phyloP scores from a whole-genome alignment of 2,329 filamentous ascomycete species.

The Parasarocladium wereldwijsianum region DNA sequence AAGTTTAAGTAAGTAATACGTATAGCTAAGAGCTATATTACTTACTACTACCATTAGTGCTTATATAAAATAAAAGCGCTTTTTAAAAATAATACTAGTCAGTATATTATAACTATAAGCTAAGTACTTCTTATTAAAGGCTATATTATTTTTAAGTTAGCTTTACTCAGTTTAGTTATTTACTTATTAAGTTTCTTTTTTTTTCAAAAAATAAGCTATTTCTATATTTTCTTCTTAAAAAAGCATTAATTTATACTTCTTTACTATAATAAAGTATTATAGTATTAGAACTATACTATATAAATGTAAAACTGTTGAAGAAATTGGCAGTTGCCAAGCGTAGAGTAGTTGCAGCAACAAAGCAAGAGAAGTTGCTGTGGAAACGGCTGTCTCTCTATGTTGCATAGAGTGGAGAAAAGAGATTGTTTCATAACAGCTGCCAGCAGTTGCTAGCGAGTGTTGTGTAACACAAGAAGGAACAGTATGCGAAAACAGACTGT shows the following conservation, averaged over 20 bases:
- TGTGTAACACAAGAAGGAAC: too few species aligned
- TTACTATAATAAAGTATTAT: not conserved
- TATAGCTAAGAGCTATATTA: not conserved
- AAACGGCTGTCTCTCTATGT: too few species aligned
- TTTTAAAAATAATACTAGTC: not conserved
- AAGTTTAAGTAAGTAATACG: not conserved
- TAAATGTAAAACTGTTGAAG: too few species aligned
- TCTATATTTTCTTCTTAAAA: not conserved
- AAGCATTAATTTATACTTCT: too few species aligned
- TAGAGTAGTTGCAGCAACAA: too few species aligned
- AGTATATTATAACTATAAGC: not conserved
- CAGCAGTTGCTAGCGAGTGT: too few species aligned
- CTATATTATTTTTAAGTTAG: not conserved
- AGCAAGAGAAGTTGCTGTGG: too few species aligned
- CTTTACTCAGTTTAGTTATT: not conserved
- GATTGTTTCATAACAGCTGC: too few species aligned
- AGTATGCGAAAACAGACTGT: too few species aligned
- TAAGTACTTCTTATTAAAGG: not conserved
- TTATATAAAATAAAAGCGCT: not conserved
- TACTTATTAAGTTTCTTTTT: not conserved
- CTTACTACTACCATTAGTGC: not conserved
- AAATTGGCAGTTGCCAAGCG: too few species aligned
- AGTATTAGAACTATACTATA: not conserved
- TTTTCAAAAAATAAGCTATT: too few species aligned
- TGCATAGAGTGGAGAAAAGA: too few species aligned